These are phyloP conservation scores for Phytophthora tubulina DNA, from an alignment of 352 stramenopile genomes.

Conservation along the genomic window DNA sequence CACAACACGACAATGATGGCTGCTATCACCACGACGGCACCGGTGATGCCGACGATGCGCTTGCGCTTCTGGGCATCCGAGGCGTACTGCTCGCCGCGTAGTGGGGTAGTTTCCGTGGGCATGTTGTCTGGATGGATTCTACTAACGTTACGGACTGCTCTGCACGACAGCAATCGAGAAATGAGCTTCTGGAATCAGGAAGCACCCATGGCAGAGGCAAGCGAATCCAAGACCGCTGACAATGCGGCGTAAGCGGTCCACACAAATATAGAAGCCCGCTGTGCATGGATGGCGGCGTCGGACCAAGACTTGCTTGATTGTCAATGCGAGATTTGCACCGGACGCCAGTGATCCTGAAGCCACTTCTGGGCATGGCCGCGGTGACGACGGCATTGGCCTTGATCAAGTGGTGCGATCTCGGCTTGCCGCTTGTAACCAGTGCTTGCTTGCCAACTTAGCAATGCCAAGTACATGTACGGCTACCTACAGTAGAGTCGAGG, in stretches of 20 bases:
- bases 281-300: conserved; percentile 9
- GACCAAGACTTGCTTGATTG: conserved; percentile 11
- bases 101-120: conserved; percentile 41
- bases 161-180: conserved; percentile 29
- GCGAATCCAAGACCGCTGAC: conserved; percentile 9
- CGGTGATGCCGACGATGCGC: conserved; percentile 44
- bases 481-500: too few relatives aligned
- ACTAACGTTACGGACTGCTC: conserved; percentile 7
- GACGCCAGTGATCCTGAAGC: conserved; percentile 8
- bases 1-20: conserved; percentile 45
- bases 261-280: conserved; percentile 29
- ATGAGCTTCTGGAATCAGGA: conserved; percentile 18
- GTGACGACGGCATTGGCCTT: background rate
- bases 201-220: conserved; percentile 12
- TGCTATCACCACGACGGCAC: conserved; percentile 38
- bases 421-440: too few relatives aligned
- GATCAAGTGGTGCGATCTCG: background rate
- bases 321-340: conserved; percentile 14
- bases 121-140: conserved; percentile 21
- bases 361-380: conserved; percentile 9
- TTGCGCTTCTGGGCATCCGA: conserved; percentile 48
- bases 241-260: conserved; percentile 19
- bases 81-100: conserved; percentile 38
- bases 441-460: too few relatives aligned
- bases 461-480: too few relatives aligned